Base-by-base conservation (phyloP, 495 filamentous ascomycete species). In the Aspergillus cavernicola region DNA sequence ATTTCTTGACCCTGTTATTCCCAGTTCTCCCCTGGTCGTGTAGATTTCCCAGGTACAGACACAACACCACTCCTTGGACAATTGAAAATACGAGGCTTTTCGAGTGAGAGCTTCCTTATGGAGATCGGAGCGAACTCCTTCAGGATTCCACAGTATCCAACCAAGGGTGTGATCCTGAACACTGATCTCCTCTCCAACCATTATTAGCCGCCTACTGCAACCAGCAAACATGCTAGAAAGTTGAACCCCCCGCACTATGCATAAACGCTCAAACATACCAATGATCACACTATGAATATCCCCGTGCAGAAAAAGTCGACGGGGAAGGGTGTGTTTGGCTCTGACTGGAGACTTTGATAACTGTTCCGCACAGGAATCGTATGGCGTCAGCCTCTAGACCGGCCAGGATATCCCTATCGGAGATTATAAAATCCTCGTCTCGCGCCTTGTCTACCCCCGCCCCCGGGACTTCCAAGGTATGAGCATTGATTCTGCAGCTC, bases 161-260 rank as follows among this genome's bases (percentile, higher is more conserved):
- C n/a, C n/a, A n/a, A 48, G 26, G 44, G 44, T 38, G 43, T 40
- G 35, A 43, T 56, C 52, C 24, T 53, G 11, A 22, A 38, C 1
- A 12, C 13, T 37, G 31, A 32, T 37, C 29, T 35, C 37, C 18
- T 40, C 31, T 42, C 31, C 31, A 38, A 41, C 39, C 36, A 10
- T 33, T 47, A 36, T n/a, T 28, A 28, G 41, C 45, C 43, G 42
- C 52, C 57, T 28, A 44, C 22, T 24, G 22, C 29, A 26, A 15
- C 16, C 42, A 49, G 19, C 29, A 23, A 31, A 35, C 12, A 39
- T 37, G 15, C 10, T 16, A 20, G 10, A 31, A 44, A 19, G 20
- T 19, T 19, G 13, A 37, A 32, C 16, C 26, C 38, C 28, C 29
- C 29, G 40, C 31, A 24, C 6, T n/a, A 36, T 37, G 26, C 39